A percentile compares a stretch with the other conserved stretches of the same genome.
These are phyloP conservation scores for Syncephalastrum sp. DNA, from an alignment of 371 early-diverging fungal genomes.

Conservation along the genomic window DNA sequence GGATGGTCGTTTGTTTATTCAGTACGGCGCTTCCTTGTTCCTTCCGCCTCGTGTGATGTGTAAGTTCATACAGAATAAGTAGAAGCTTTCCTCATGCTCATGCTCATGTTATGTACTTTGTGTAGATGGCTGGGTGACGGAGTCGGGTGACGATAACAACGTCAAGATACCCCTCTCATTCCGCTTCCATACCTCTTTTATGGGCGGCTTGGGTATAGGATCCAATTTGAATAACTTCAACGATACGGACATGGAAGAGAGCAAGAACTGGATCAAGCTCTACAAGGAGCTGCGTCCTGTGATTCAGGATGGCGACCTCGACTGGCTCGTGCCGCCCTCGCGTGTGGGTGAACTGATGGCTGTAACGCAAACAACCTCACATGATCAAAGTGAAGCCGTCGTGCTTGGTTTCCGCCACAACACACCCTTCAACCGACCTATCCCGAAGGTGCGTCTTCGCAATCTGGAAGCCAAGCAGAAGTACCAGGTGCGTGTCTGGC, in stretches of 20 bases:
- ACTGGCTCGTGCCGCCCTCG: conserved; percentile 31
- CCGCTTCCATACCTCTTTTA: conserved; percentile 40
- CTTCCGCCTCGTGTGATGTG: conserved; percentile 34
- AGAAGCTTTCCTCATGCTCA: background rate
- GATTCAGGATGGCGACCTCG: conserved; percentile 28
- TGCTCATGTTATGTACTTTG: background rate
- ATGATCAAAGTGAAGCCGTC: conserved; percentile 21
- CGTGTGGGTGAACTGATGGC: conserved; percentile 6
- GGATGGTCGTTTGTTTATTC: conserved; percentile 37
- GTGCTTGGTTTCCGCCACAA: conserved; percentile 29
- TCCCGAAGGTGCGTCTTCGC: conserved; percentile 23
- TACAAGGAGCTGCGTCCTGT: conserved; percentile 34
- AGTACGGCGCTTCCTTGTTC: conserved; percentile 37
- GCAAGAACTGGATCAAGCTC: conserved; percentile 29
- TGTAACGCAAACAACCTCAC: conserved; percentile 21
- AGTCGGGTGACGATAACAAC: conserved; percentile 17
- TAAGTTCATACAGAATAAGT: conserved; percentile 8
- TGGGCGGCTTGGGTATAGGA: conserved; percentile 39
- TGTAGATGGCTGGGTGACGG: conserved; percentile 28
- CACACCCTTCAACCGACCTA: conserved; percentile 28
- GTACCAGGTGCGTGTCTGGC: conserved; percentile 24
- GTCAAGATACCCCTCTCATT: conserved; percentile 29
- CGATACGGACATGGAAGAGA: conserved; percentile 13
- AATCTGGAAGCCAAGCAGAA: conserved; percentile 10
- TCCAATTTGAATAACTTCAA: conserved; percentile 19